Evolutionary conservation across 768 basidiomycete genomes (phyloP).

Genomic region (Chalciporus piperatus): DNA sequence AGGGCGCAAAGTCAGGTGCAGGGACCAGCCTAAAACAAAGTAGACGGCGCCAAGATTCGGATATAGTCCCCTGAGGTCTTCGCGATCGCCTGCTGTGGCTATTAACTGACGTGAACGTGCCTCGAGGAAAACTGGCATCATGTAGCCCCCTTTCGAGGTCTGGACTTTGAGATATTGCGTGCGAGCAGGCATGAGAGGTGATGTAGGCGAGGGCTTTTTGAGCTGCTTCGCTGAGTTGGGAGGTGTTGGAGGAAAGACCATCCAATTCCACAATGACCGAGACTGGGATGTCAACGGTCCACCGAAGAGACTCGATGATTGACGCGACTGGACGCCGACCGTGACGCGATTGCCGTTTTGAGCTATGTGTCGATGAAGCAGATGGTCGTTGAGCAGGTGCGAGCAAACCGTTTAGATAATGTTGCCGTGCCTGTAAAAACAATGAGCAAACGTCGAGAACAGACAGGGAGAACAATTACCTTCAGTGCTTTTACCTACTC

Average conservation of each 20-base stretch:
- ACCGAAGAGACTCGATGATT: constrained; percentile 74
- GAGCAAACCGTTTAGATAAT: constrained; percentile 71
- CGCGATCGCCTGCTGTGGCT: constrained; percentile 81
- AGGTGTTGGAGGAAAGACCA: constrained; percentile 67
- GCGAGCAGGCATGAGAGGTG: constrained; percentile 68
- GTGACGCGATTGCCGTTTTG: constrained; percentile 26
- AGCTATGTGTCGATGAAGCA: constrained; percentile 26
- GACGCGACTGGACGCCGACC: constrained; percentile 51
- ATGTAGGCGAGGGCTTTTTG: constrained; percentile 72
- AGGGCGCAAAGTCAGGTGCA: too few relatives aligned
- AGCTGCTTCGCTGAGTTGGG: constrained; percentile 73
- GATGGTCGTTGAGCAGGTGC: constrained; percentile 36
- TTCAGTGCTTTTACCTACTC: constrained; percentile 76
- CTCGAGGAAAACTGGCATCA: constrained; percentile 83
- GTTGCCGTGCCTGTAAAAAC: constrained; percentile 59
- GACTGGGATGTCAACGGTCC: constrained; percentile 89
- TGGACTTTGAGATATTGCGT: constrained; percentile 86
- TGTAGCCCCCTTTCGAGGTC: constrained; percentile 93
- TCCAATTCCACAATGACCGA: constrained; percentile 98
- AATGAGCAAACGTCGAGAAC: constrained; percentile 7
- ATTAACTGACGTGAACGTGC: constrained; percentile 85
- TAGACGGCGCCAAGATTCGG: too few relatives aligned
- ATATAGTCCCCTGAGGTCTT: too few relatives aligned
- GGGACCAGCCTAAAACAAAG: too few relatives aligned
- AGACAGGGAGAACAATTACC: constrained; percentile 41